Evolutionary conservation across 225 moss, liverwort and hornwort species (phyloP).

Genomic region (Asterella californica): DNA sequence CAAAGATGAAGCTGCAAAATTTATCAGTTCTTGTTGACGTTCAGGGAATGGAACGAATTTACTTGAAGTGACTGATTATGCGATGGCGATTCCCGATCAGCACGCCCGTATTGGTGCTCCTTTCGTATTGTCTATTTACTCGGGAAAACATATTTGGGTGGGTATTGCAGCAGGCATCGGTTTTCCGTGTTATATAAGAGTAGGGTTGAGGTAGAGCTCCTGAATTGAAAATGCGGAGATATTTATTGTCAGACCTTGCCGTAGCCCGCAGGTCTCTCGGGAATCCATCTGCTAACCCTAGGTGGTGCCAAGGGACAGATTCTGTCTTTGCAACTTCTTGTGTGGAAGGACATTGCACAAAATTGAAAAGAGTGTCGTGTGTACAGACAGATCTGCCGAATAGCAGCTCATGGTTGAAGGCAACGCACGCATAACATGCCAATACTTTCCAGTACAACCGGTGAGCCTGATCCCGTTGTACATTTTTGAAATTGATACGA

Average conservation of each 20-base stretch:
- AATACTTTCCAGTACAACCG: slow-evolving; percentile 50
- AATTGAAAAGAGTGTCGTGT: background rate
- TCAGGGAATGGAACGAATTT: slow-evolving; percentile 58
- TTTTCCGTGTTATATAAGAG: background rate
- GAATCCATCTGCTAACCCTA: too few species aligned
- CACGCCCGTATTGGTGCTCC: slow-evolving; percentile 38
- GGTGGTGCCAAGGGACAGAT: background rate
- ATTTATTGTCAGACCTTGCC: background rate
- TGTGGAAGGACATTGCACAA: background rate
- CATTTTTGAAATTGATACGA: too few species aligned
- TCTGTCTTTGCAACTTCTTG: background rate
- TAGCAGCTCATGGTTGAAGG: slow-evolving; percentile 24
- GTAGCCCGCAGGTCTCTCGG: too few species aligned
- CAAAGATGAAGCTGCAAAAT: background rate
- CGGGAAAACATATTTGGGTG: slow-evolving; percentile 36
- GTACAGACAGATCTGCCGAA: background rate
- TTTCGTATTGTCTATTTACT: slow-evolving; percentile 38
- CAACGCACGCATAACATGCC: slow-evolving; percentile 51
- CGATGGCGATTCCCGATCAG: slow-evolving; percentile 46
- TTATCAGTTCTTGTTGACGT: background rate
- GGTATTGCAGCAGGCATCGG: background rate
- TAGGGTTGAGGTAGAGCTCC: background rate
- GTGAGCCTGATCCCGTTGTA: too few species aligned
- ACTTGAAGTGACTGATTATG: slow-evolving; percentile 44
- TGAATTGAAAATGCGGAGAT: background rate